Conservation (phyloP, 345 rosid species). For the Barbarea vulgaris region DNA sequence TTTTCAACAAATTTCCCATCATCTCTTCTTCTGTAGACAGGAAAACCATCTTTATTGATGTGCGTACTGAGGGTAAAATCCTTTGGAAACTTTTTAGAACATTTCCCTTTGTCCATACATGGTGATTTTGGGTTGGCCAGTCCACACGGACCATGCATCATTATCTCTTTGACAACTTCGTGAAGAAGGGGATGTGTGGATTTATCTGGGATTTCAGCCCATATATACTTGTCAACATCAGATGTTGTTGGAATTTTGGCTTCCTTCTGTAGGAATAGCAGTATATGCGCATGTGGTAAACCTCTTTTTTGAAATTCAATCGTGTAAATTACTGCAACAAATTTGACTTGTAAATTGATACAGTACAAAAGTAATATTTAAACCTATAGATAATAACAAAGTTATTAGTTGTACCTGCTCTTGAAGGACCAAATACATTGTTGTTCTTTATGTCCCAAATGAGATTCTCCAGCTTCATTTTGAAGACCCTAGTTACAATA, state of each 20-base stretch:
- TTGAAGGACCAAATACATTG: neutral
- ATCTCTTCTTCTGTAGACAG: neutral
- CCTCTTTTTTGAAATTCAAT: slow-evolving; percentile 1
- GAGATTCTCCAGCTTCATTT: neutral
- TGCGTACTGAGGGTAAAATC: neutral
- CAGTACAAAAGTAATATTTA: too few species aligned
- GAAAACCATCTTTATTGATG: neutral
- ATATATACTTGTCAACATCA: neutral
- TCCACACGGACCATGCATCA: slow-evolving; percentile 14
- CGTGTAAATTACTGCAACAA: neutral
- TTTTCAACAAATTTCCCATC: neutral
- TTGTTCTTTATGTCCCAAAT: neutral
- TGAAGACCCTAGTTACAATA: neutral
- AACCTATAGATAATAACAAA: too few species aligned
- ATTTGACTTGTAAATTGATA: too few species aligned
- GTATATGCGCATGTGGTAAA: neutral
- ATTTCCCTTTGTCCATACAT: neutral
- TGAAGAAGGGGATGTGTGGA: neutral
- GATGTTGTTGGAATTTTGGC: neutral
- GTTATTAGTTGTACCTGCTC: neutral
- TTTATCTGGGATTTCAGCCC: neutral
- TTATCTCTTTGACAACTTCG: neutral
- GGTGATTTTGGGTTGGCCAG: neutral
- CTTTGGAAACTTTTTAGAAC: neutral
- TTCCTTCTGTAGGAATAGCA: neutral